These are phyloP conservation scores for Geosiphon pyriformis DNA, from an alignment of 192 early-diverging fungal species.

Conservation along the genomic window DNA sequence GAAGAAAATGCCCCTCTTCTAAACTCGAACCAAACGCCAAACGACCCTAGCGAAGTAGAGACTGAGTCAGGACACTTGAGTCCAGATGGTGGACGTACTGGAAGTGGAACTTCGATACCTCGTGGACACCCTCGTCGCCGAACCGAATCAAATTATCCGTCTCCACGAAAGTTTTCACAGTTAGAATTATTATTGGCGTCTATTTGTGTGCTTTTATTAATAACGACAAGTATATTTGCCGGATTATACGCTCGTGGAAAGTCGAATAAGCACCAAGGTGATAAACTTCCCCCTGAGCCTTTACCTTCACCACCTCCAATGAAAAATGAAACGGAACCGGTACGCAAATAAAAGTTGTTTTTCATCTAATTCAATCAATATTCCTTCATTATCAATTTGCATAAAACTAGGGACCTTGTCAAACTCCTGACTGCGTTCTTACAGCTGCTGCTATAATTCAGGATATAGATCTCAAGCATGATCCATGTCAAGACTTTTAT, in stretches of 20 bases:
- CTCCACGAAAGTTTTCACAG: conserved; percentile 5
- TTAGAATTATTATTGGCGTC: conserved; percentile 8
- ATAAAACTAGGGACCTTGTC: too few species aligned
- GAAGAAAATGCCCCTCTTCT: too few species aligned
- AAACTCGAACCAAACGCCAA: too few species aligned
- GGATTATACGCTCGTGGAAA: conserved; percentile 19
- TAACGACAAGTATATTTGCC: conserved; percentile 17
- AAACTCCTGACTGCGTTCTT: too few species aligned
- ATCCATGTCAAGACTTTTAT: too few species aligned
- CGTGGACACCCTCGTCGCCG: conserved; percentile 6
- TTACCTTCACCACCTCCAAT: not conserved
- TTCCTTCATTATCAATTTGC: too few species aligned
- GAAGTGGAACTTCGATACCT: not conserved
- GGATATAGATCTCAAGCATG: too few species aligned
- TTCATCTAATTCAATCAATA: too few species aligned
- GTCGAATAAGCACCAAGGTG: not conserved
- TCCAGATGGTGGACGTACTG: too few species aligned
- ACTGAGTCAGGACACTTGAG: not conserved
- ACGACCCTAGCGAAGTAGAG: conserved; percentile 7
- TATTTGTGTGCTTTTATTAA: not conserved
- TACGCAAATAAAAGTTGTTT: too few species aligned
- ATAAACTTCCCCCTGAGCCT: not conserved
- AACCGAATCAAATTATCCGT: not conserved
- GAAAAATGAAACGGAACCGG: too few species aligned
- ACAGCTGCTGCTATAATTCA: too few species aligned